Evolutionary conservation across 1,284 basidiomycete genomes (phyloP), one percentile per base, ranked within the genome.

Genomic region (Athelia psychrophila): DNA sequence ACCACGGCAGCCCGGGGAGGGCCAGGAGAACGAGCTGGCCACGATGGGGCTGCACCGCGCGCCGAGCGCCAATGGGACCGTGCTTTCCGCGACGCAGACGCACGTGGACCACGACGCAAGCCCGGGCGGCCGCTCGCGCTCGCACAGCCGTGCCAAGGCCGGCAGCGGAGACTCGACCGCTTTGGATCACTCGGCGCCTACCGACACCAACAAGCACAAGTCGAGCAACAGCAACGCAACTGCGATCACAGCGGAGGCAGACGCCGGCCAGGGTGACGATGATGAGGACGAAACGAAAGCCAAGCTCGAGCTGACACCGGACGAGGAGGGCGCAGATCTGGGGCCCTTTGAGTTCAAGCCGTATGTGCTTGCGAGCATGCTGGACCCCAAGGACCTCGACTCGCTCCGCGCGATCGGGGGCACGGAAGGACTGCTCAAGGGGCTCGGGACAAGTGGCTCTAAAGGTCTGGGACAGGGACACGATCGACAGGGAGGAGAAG

Each of bases 351-450:
- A 64, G 10, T 84, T 88, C 63, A 84, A 81, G 52, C 93, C 95
- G 0, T 83, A 81, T 55, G 75, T 79, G 51, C 84, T 99, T 4
- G 94, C 94, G 19, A 81, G 85, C 55, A 81, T 98, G 47, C 84
- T 98, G 47, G 95, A 98, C 67, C 94, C 95, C 18, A 95, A 95
- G 72, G 83, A 73, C 56, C 61, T 95, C 8, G 78, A 86, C 2
- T 69, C 78, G 32, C 79, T 99, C 18, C 75, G 78, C 35, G 72
- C 72, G 15, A 76, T 97, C 49, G 95, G 95, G 23, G 96, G 97
- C 38, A 72, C 82, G 2, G 61, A 77, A 1, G 84, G 80, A 9
- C 64, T 99, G 16, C 66, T 96, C 19, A 68, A 74, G 5, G 86
- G 90, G 2, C 79, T 99, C 3, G 93, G 93, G 23, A 88, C 91